phyloP scores from a whole-genome alignment of 1,139 yeast species.

The Blastobotrys elegans region DNA sequence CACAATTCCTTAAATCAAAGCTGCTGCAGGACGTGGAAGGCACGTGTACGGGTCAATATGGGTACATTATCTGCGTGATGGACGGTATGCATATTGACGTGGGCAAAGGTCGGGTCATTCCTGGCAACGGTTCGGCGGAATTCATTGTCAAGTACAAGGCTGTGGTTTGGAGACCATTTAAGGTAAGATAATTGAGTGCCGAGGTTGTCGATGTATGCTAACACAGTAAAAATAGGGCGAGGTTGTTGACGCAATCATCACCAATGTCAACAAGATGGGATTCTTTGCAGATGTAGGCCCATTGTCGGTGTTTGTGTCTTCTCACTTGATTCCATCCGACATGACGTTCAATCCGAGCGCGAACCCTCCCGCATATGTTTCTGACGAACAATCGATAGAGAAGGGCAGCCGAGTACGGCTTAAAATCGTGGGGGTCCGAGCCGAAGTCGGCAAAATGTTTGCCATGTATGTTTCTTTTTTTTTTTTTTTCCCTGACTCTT shows the following conservation, averaged over 20 bases:
- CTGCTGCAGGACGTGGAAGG: constrained; percentile 96
- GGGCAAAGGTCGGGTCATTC: constrained; percentile 88
- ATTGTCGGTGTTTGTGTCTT: constrained; percentile 86
- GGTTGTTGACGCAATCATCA: constrained; percentile 94
- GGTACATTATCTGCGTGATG: constrained; percentile 91
- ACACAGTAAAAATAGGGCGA: constrained; percentile 50
- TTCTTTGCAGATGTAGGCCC: constrained; percentile 99
- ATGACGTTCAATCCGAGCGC: constrained; percentile 93
- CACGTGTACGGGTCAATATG: constrained; percentile 98
- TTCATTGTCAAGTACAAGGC: constrained; percentile 95
- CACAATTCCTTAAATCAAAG: constrained; percentile 83
- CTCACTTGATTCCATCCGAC: constrained; percentile 91
- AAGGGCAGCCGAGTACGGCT: constrained; percentile 91
- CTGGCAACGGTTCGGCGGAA: constrained; percentile 91
- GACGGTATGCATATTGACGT: constrained; percentile 94
- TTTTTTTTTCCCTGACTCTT: constrained; percentile 21
- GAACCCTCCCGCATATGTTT: constrained; percentile 96
- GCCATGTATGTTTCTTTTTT: no score
- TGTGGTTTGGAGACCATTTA: constrained; percentile 97
- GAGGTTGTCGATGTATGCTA: neutral
- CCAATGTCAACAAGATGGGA: constrained; percentile 93
- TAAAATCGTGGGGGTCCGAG: constrained; percentile 94
- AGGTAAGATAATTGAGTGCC: constrained; percentile 37
- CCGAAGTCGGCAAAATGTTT: constrained; percentile 94
- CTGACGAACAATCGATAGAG: constrained; percentile 91